Evolutionary conservation across 1,284 basidiomycete genomes (phyloP), one percentile per base, ranked within the genome.

Genomic region (Moniliella sp.): DNA sequence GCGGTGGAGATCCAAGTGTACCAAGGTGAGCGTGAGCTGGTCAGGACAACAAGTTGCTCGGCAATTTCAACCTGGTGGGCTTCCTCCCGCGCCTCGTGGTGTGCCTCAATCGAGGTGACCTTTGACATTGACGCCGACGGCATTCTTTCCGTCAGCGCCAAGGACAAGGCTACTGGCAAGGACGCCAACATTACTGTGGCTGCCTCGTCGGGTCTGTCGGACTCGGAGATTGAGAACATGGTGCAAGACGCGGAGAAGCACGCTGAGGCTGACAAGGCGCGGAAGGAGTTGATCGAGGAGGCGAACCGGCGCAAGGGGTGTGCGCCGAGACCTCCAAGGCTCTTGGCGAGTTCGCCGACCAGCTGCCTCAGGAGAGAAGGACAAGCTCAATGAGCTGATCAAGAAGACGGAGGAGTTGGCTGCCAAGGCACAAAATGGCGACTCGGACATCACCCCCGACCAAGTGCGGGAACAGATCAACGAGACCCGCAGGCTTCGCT

Each of bases 121-220:
- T 94, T 94, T 61, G 88, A 94, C 65, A 93, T 94, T 45, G 86
- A 94, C 63, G 84, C 84, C 52, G 83, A 82, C 39, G 86, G 86
- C 69, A 93, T 94, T 48, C 86, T 97, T 55, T 82, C 94, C 62
- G 88, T 97, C 42, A 76, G 73, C 21, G 88, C 88, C 35, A 82
- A 86, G 70, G 71, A 94, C 70, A 91, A 88, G 72, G 88, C 88
- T 8, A 94, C 88, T 32, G 72, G 69, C 69, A 88, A 91, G 71
- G 83, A 97, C 61, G 84, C 93, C 64, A 84, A 80, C 1, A 82
- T 83, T 78, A 86, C 82, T 31, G 86, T 97, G 46, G 83, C 88
- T 11, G 91, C 84, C 12, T 93, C 84, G 21, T 94, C 86, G 4
- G 86, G 88, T 64, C 74, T 97, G 33, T 79, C 72, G 43, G 84